A percentile compares a stretch with the other conserved stretches of the same genome.
Evolutionary conservation across 148 eudicot genomes (phyloP).

Genomic region (Rhododendron ovatum): DNA sequence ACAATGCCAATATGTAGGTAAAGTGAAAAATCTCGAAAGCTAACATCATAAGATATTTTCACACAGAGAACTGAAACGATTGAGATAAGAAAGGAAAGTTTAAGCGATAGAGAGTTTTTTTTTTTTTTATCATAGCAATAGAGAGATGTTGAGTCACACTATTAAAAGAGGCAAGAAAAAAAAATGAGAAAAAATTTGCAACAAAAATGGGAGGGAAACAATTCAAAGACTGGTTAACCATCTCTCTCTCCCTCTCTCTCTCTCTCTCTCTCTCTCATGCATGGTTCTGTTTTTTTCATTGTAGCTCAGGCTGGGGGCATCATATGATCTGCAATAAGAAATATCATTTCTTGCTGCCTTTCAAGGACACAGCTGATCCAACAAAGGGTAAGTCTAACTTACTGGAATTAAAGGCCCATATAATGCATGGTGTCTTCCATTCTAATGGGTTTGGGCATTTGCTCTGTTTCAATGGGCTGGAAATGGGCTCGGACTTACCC

Average conservation of each 20-base stretch:
- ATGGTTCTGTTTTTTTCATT: background rate
- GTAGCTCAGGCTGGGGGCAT: constrained; percentile 89
- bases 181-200: too few relatives aligned
- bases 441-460: constrained; percentile 97
- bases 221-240: background rate
- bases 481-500: constrained; percentile 60
- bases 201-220: background rate
- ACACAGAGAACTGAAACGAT: background rate
- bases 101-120: background rate
- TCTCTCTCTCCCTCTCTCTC: too few relatives aligned
- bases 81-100: background rate
- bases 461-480: constrained; percentile 78
- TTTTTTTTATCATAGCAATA: background rate
- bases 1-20: constrained; percentile 84
- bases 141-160: background rate
- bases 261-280: background rate
- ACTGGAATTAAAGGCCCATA: constrained; percentile 68
- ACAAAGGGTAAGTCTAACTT: constrained; percentile 38
- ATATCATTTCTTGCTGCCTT: constrained; percentile 86
- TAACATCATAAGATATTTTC: background rate
- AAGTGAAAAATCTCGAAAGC: background rate
- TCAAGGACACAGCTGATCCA: constrained; percentile 52
- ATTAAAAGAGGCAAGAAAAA: background rate
- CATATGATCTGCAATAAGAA: constrained; percentile 91
- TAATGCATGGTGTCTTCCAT: constrained; percentile 90